These are phyloP conservation scores for Urochloa ruziziensis DNA, from an alignment of 176 grass and related monocot genomes.

Conservation along the genomic window DNA sequence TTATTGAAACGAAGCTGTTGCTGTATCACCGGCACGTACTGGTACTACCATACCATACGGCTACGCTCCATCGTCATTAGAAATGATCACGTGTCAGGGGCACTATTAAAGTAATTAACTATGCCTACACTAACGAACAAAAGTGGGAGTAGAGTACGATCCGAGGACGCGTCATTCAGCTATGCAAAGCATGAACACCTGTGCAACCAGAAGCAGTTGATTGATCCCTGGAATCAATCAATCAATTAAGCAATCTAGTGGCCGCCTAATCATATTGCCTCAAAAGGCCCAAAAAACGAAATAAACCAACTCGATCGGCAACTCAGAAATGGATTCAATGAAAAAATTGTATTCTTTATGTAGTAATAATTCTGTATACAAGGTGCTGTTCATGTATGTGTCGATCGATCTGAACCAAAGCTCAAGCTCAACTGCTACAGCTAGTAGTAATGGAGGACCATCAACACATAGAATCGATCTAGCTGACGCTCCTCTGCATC, in stretches of 20 bases:
- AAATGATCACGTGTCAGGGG: not conserved
- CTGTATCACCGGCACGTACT: no score
- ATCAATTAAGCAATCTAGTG: not conserved
- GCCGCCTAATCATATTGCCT: not conserved
- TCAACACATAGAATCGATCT: not conserved
- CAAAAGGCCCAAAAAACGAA: not conserved
- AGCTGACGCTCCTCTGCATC: constrained; percentile 60
- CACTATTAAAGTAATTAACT: not conserved
- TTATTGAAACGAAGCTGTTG: not conserved
- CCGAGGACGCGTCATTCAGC: not conserved
- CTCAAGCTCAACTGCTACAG: not conserved
- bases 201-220: not conserved
- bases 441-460: not conserved
- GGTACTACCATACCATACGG: not conserved
- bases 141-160: not conserved
- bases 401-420: not conserved
- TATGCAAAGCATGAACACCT: not conserved
- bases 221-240: not conserved
- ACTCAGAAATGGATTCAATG: not conserved
- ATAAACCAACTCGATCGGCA: no score
- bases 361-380: not conserved
- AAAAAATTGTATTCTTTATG: not conserved
- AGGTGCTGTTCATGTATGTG: not conserved
- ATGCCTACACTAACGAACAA: not conserved
- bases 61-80: not conserved